These are phyloP conservation scores for Nicotiana tabacum DNA, from an alignment of 257 asterid genomes.

Conservation along the genomic window DNA sequence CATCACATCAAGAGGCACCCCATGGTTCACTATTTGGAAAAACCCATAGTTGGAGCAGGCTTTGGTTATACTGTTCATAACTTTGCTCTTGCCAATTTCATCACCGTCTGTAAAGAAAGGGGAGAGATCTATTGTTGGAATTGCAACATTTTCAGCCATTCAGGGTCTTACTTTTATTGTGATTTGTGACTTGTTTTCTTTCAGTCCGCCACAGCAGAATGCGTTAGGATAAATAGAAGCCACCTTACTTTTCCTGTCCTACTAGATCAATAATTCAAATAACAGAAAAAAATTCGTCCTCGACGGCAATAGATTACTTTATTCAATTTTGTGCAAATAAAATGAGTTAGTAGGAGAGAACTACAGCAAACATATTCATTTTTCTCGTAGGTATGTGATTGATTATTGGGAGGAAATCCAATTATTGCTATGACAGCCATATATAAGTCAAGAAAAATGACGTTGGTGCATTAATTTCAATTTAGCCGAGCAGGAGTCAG, in stretches of 20 bases:
- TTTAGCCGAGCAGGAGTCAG: too few species aligned
- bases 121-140: conserved; percentile 45
- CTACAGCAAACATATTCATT: too few species aligned
- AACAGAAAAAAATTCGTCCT: not conserved
- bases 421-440: too few species aligned
- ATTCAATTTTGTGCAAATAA: not conserved
- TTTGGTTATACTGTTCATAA: conserved; percentile 21
- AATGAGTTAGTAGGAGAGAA: too few species aligned
- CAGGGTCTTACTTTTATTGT: not conserved
- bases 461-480: too few species aligned
- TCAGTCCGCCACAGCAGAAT: too few species aligned
- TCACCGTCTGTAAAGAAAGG: conserved; percentile 24
- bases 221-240: not conserved
- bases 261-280: not conserved
- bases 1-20: conserved; percentile 34
- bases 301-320: not conserved
- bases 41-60: conserved; percentile 47
- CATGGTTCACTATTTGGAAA: conserved; percentile 40
- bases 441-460: too few species aligned
- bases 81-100: conserved; percentile 21
- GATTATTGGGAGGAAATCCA: too few species aligned
- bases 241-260: not conserved
- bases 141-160: not conserved
- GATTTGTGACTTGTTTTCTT: too few species aligned
- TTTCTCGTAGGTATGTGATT: too few species aligned